Conservation (phyloP, 2,329 filamentous ascomycete species). For the Colletotrichum paranaense region DNA sequence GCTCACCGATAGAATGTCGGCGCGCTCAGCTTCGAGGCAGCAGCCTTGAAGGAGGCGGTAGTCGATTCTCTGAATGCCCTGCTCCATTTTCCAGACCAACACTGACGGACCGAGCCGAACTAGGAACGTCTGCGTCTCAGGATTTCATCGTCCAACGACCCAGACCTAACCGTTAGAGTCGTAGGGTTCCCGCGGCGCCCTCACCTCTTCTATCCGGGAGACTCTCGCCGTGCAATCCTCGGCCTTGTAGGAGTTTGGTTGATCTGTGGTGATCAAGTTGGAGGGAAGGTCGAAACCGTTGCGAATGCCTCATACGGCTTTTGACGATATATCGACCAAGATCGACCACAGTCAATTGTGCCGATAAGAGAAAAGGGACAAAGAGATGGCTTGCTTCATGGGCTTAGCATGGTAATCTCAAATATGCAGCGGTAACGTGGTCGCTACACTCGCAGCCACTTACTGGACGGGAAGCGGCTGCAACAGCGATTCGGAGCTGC, state of each 20-base stretch:
- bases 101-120: neutral
- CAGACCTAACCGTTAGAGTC: neutral
- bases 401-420: constrained; percentile 1
- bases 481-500: constrained; percentile 35
- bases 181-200: neutral
- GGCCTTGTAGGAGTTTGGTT: neutral
- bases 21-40: constrained; percentile 64
- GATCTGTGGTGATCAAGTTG: neutral
- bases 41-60: constrained; percentile 62
- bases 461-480: constrained; percentile 30
- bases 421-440: constrained; percentile 10
- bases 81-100: constrained; percentile 33
- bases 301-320: neutral
- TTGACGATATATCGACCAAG: constrained; percentile 2
- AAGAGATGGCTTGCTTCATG: neutral
- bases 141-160: neutral
- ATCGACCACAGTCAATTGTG: neutral
- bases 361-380: neutral
- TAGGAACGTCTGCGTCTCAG: constrained; percentile 15
- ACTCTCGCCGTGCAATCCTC: neutral
- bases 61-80: constrained; percentile 40
- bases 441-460: constrained; percentile 7
- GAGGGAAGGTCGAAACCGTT: neutral
- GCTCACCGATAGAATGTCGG: constrained; percentile 57
- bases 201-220: neutral